Evolutionary conservation across 2,329 filamentous ascomycete genomes (phyloP).

Genomic region (Xylogone sp.): DNA sequence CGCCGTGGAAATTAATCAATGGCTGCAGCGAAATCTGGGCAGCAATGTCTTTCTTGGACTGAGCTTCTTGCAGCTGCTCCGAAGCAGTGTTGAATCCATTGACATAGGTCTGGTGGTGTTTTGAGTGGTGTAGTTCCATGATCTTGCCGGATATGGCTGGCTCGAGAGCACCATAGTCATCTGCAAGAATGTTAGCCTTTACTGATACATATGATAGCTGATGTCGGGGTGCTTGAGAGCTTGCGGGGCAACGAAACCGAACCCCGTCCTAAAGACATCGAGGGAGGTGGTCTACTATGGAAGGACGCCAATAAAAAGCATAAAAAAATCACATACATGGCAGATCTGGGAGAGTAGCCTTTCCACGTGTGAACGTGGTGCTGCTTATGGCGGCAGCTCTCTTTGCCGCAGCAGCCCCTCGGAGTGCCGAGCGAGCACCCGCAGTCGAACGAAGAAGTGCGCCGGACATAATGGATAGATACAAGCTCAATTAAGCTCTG

Average conservation of each 20-base stretch:
- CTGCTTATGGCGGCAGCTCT: conserved; percentile 63
- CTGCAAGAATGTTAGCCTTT: conserved; percentile 39
- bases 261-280: too few relatives aligned
- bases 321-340: conserved; percentile 49
- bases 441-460: conserved; percentile 69
- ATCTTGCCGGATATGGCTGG: conserved; percentile 79
- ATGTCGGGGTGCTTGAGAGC: too few relatives aligned
- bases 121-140: conserved; percentile 94
- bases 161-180: conserved; percentile 96
- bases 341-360: conserved; percentile 91
- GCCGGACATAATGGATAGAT: conserved; percentile 59
- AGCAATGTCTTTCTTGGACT: conserved; percentile 47
- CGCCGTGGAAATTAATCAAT: conserved; percentile 63
- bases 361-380: conserved; percentile 76
- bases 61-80: conserved; percentile 63
- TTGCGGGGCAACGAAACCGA: too few relatives aligned
- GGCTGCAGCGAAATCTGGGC: conserved; percentile 51
- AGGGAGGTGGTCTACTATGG: too few relatives aligned
- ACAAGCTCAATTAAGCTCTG: not conserved
- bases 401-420: conserved; percentile 58
- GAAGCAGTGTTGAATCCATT: conserved; percentile 79
- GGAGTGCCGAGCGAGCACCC: conserved; percentile 66
- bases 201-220: not conserved
- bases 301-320: too few relatives aligned
- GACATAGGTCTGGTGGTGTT: conserved; percentile 93